A percentile compares a stretch with the other conserved stretches of the same genome.
These are phyloP conservation scores for Trichoderma sp. DNA, from an alignment of 2,329 filamentous ascomycete genomes.

Conservation along the genomic window DNA sequence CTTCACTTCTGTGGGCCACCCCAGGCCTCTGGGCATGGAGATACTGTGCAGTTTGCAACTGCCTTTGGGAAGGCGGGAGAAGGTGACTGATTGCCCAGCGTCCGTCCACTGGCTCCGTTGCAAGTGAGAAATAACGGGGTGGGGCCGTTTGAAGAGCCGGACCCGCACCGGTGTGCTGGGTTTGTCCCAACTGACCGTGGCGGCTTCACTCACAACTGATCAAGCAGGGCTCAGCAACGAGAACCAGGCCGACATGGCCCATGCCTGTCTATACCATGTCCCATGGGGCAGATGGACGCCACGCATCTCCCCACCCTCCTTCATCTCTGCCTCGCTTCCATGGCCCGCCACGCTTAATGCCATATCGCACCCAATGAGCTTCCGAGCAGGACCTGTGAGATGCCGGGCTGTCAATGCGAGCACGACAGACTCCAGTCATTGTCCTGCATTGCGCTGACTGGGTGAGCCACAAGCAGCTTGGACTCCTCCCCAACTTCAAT, in stretches of 20 bases:
- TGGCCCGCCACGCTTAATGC: background rate
- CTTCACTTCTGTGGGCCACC: too few relatives aligned
- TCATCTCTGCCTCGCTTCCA: background rate
- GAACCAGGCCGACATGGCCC: background rate
- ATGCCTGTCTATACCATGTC: background rate
- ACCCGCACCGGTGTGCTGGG: constrained; percentile 15
- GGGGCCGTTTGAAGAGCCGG: constrained; percentile 1
- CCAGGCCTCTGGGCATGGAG: too few relatives aligned
- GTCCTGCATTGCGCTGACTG: background rate
- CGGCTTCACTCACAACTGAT: background rate
- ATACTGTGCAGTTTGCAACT: too few relatives aligned
- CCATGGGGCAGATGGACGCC: background rate
- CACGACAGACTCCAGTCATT: background rate
- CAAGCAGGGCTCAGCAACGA: background rate
- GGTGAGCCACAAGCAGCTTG: background rate
- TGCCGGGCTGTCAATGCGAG: background rate
- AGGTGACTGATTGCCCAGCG: too few relatives aligned
- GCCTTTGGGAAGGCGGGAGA: too few relatives aligned
- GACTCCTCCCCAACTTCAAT: background rate
- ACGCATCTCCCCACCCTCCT: background rate
- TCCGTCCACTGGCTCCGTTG: background rate
- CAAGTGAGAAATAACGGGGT: background rate
- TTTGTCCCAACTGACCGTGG: background rate
- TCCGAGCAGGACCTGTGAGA: background rate
- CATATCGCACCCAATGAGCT: background rate